Percentiles rank a stretch among this genome's conserved stretches.
Evolutionary conservation across 305 asterid species (phyloP).

Genomic region (Fraxinus latifolia): DNA sequence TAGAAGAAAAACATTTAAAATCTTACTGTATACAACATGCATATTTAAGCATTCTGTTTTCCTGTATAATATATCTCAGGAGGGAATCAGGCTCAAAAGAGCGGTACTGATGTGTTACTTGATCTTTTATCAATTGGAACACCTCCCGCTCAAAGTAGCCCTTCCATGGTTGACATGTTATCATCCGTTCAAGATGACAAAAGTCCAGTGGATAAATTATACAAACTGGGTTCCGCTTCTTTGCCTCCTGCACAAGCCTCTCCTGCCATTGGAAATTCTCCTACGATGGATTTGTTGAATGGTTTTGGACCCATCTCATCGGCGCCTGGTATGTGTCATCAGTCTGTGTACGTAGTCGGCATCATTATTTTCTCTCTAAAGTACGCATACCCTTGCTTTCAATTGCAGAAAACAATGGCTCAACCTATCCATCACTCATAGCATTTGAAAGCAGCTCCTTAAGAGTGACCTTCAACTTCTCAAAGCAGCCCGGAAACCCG

Average conservation of each 20-base stretch:
- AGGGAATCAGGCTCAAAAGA: slow-evolving; percentile 49
- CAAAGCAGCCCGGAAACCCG: slow-evolving; percentile 73
- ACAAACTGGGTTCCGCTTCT: slow-evolving; percentile 51
- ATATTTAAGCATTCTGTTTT: slow-evolving; percentile 9
- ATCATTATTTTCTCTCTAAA: not conserved
- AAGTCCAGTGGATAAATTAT: slow-evolving; percentile 45
- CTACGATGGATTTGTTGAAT: slow-evolving; percentile 78
- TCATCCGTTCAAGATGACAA: slow-evolving; percentile 46
- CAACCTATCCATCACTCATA: slow-evolving; percentile 63
- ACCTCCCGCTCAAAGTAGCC: slow-evolving; percentile 57
- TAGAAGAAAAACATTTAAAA: not conserved
- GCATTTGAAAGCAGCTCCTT: slow-evolving; percentile 86
- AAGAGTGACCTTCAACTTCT: slow-evolving; percentile 70
- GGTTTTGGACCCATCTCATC: slow-evolving; percentile 57
- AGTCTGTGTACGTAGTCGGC: slow-evolving; percentile 6
- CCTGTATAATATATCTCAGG: slow-evolving; percentile 43
- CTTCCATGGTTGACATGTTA: slow-evolving; percentile 46
- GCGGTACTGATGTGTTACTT: slow-evolving; percentile 64
- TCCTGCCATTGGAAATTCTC: slow-evolving; percentile 50
- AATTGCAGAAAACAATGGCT: slow-evolving; percentile 60
- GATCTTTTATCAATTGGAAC: slow-evolving; percentile 86
- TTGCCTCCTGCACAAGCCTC: slow-evolving; percentile 34
- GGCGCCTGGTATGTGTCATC: slow-evolving; percentile 41
- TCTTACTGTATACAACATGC: not conserved
- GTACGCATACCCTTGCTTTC: slow-evolving; percentile 7